Evolutionary conservation across 345 rosid species (phyloP).

Genomic region (Viola odorata): DNA sequence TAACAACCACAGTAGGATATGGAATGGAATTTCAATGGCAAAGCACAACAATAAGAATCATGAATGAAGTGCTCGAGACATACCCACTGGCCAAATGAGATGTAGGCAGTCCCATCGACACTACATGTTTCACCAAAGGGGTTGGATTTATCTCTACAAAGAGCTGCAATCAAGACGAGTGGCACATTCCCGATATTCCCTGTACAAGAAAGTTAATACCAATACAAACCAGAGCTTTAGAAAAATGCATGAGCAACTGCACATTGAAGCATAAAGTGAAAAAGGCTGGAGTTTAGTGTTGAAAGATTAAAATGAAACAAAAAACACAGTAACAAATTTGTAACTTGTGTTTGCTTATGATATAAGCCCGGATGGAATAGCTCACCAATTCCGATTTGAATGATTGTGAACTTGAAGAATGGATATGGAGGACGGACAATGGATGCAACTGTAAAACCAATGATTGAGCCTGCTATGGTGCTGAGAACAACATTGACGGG

Average conservation of each 20-base stretch:
- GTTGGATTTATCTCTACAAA: constrained; percentile 74
- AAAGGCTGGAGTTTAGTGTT: neutral
- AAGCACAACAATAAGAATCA: constrained; percentile 1
- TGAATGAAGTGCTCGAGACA: constrained; percentile 10
- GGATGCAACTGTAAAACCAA: constrained; percentile 62
- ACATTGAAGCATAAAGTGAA: neutral
- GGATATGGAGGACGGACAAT: constrained; percentile 88
- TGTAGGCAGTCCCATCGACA: constrained; percentile 90
- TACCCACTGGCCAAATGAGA: constrained; percentile 99
- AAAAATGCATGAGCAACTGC: neutral
- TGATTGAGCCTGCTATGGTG: constrained; percentile 66
- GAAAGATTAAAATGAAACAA: neutral
- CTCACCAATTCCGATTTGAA: constrained; percentile 89
- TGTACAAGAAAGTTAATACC: constrained; percentile 26
- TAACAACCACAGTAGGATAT: neutral
- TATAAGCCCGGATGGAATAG: neutral
- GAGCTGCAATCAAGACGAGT: constrained; percentile 86
- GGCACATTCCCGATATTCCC: constrained; percentile 99
- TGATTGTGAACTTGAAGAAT: constrained; percentile 82
- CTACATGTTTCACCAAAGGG: constrained; percentile 92
- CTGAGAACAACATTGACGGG: constrained; percentile 79
- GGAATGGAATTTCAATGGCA: neutral
- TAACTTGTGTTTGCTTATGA: neutral
- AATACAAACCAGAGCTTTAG: neutral
- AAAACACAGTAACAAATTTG: too few relatives aligned